Evolutionary conservation across 139 green algal species (phyloP).

Genomic region (Chlorella sp.): DNA sequence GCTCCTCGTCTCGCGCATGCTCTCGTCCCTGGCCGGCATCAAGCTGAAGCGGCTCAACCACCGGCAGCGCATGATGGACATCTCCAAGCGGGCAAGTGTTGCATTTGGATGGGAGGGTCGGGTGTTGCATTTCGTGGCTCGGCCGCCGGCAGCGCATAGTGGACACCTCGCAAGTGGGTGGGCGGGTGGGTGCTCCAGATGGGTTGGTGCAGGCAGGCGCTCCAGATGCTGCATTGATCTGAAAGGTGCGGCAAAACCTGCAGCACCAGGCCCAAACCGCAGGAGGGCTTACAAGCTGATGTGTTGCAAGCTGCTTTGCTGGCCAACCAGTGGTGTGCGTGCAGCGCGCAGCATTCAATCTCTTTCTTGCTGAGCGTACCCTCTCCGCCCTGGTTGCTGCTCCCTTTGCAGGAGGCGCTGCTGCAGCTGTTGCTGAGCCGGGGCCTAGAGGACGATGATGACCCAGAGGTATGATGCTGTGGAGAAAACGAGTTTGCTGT

Average conservation of each 20-base stretch:
- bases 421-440: slow-evolving; percentile 23
- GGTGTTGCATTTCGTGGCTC: no score
- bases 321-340: no score
- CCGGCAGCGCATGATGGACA: slow-evolving; percentile 17
- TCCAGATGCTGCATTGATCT: no score
- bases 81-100: slow-evolving; percentile 7
- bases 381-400: not conserved
- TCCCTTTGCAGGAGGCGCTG: not conserved
- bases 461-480: not conserved
- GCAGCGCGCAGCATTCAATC: no score
- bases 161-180: not conserved
- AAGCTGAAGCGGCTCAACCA: slow-evolving; percentile 28
- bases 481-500: no score
- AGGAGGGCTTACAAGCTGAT: no score
- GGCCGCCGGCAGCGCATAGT: not conserved
- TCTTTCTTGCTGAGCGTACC: no score
- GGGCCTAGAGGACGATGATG: slow-evolving; percentile 5
- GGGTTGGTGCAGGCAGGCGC: no score
- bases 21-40: slow-evolving; percentile 16
- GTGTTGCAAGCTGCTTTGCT: no score
- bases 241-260: no score
- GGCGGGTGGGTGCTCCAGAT: not conserved
- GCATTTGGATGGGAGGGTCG: not conserved
- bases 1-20: slow-evolving; percentile 4
- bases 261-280: no score